Evolutionary conservation across 129 eudicot genomes (phyloP), one percentile per base, ranked within the genome.

Genomic region (Sambucus nigra): DNA sequence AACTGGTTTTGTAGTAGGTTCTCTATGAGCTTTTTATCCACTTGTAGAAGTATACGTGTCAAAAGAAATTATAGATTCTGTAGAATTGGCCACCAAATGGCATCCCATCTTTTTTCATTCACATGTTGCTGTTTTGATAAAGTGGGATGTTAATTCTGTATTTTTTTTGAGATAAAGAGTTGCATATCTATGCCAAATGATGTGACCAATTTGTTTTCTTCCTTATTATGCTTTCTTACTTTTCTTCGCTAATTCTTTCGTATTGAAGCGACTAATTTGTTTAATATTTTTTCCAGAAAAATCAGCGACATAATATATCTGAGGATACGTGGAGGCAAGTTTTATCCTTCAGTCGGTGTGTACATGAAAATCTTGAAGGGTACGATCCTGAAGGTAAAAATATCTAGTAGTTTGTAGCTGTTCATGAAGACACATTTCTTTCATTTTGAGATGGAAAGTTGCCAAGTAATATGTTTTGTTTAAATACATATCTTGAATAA

Each of bases 271-370:
- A 53, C 53, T 70, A 59, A 42, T 59, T 20, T 11, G 18, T 72
- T 47, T 42, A 25, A 16, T n/a, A 68, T 55, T 21, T 29, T 31
- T 22, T 63, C 44, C 57, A 91, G 99, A 61, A 69, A 62, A 73
- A 88, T 38, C 97, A 88, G 71, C 82, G 85, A 29, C 79, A 88
- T 67, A 91, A 88, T 70, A 84, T 88, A 24, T 88, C 97, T 6
- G 94, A 80, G 79, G 94, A 88, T 63, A 88, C 94, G 20, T 88
- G 97, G 94, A 55, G 80, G 48, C 94, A 88, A 70, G 94, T 91
- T 52, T 80, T 91, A 59, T 83, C 94, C 28, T 88, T 84, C 74
- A 84, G 94, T 63, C 84, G 83, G 25, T 77, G 87, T 82, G 95
- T 91, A 62, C 95, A 86, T 64, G 99, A 91, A 80, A 83, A 91